Base-by-base conservation (phyloP, 164 flowering plant genomes). In the Houttuynia cordata region DNA sequence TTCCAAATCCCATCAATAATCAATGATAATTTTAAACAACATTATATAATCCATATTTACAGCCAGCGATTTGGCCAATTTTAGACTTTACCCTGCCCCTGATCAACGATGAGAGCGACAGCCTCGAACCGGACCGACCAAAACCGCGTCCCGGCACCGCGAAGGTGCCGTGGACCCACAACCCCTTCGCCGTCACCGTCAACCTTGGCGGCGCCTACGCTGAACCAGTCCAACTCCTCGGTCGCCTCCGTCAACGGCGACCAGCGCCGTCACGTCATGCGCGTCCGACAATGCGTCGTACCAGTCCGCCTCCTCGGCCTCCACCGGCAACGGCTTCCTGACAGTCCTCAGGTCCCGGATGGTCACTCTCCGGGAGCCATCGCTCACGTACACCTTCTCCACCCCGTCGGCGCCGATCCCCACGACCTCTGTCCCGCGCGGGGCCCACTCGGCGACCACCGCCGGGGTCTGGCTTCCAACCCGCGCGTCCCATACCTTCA, bases 401-500 rank as follows among this genome's bases (percentile, higher is more conserved):
- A 24, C 54, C 50, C 40, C 65, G 25, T 40, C 57, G 24, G 67
- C 61, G 3, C 53, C 56, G 53, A 73, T 56, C 0, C 65, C 74
- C 20, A 64, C 71, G 0, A 71, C 63, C 58, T 50, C 62, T 47
- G 60, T 70, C 64, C 67, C 23, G 22, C 21, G 60, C 8, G 71
- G 67, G 15, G 30, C 75, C 88, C 86, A 85, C 51, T 83, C 85
- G 18, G 81, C 80, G 30, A 67, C 64, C 0, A 76, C 59, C 18
- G 81, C 79, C 67, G 91, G 89, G 0, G 45, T 30, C 42, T 62
- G 68, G 25, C 70, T 40, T 1, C 75, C 70, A 3, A 79, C 63
- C 10, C 96, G 78, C 20, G 73, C 59, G 73, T 88, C 96, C 76
- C 85, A 88, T 5, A 78, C 73, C 17, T 60, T 55, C 67, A 88